Base-by-base conservation (phyloP, 2,329 filamentous ascomycete genomes). In the Claviceps arundinis region DNA sequence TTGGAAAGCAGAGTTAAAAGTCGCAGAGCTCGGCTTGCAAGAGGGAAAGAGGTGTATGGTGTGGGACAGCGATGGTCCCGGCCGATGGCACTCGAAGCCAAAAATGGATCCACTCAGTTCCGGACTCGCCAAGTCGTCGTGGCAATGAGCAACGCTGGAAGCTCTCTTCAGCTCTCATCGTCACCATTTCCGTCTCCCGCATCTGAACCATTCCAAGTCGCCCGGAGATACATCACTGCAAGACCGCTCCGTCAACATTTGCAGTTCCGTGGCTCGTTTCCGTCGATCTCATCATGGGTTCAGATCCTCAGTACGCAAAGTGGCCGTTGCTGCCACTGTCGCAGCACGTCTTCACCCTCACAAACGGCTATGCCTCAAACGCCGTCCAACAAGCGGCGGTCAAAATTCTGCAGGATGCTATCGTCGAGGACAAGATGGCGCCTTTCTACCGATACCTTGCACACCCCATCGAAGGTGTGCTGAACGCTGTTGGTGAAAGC, bases 271-370 rank as follows among this genome's bases (percentile, higher is more conserved):
- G 13, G 6, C 41, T 16, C 44, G 13, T 62, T 56, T 64, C 59
- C 55, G 65, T 61, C 38, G 65, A 2, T 58, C 42, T 44, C 48
- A 24, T 37, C 41, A 89, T 85, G 81, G 81, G 81, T 62, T 79
- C 87, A 65, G 87, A 93, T 71, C 85, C 86, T 60, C 87, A 89
- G 70, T 90, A 90, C 72, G 84, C 85, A 62, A 87, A 88, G 71
- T 91, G 85, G 74, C 87, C 88, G 56, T 76, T 89, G 69, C 81
- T 93, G 66, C 80, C 86, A 60, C 78, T 94, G 63, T 80, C 86
- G 56, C 87, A 93, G 74, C 82, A 89, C 67, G 87, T 93, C 70
- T 93, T 93, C 74, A 84, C 84, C 65, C 78, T 93, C 72, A 89
- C 86, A 65, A 90, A 90, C 69, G 81, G 85, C 60, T 84, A 86